Evolutionary conservation across 164 flowering plant genomes (phyloP), one percentile per base, ranked within the genome.

Genomic region (Aristolochia fimbriata): DNA sequence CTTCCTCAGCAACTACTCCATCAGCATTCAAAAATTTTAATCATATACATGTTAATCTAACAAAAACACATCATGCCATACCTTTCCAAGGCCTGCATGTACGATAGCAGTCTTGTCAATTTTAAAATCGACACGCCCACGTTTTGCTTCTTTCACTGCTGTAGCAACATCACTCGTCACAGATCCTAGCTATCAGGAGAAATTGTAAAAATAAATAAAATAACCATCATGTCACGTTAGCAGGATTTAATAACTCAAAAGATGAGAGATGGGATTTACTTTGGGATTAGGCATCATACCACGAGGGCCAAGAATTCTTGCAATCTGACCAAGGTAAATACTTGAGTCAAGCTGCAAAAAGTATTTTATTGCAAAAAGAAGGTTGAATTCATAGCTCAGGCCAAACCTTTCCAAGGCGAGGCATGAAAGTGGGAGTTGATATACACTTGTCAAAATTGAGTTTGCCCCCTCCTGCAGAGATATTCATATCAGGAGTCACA

Each of bases 71-170:
- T 7, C 10, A 37, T 7, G 15, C 30, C 61, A 33, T 73, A 93
- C 97, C 99, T 93, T 90, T 55, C 99, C 99, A 62, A 93, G 81
- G 48, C 91, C 93, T 9, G 76, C 89, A 72, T 90, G 99, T 49
- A 93, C 95, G 68, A 82, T 90, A 25, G 96, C 84, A 64, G 90
- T 73, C 73, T 86, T 88, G 74, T 93, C 96, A 81, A 86, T 81
- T 72, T 75, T 80, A 66, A 85, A 93, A 55, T 78, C 79, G 65
- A 85, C 52, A 50, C 81, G 81, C 30, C 90, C 87, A 45, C 71
- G 75, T 62, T 83, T 85, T 61, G 87, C 88, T 55, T 79, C 92
- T 75, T 73, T 72, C 21, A 93, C 85, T 21, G 94, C 88, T 61
- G 62, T 76, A 55, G 83, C 61, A 72, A 90, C 80, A 72, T 93